A percentile compares a stretch with the other conserved stretches of the same genome.
phyloP scores from a whole-genome alignment of 176 grass and related monocot species.

The Tuctoria greenei region DNA sequence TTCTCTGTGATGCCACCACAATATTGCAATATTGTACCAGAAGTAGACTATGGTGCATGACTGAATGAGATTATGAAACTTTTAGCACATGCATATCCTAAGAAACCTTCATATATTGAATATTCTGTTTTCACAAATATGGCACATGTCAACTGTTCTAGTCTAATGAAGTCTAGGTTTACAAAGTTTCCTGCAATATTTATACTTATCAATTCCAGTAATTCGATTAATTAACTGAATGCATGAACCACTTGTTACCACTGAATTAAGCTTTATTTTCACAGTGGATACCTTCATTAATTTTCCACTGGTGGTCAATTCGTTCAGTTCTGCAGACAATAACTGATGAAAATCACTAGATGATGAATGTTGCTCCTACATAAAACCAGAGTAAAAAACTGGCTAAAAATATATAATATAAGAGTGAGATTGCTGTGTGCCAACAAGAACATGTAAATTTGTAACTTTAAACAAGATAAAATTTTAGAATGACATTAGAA shows the following conservation, averaged over 20 bases:
- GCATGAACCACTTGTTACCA: neutral
- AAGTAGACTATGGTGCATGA: too few relatives aligned
- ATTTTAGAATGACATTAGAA: neutral
- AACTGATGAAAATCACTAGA: slow-evolving; percentile 65
- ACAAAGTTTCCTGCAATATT: neutral
- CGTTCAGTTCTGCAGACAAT: slow-evolving; percentile 65
- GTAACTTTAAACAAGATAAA: slow-evolving; percentile 11
- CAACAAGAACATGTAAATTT: neutral
- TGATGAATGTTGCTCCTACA: too few relatives aligned
- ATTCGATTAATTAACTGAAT: neutral
- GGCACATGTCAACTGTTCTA: slow-evolving; percentile 4
- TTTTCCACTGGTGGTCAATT: slow-evolving; percentile 55
- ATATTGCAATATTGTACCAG: too few relatives aligned
- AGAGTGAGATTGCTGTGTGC: neutral
- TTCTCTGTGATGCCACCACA: too few relatives aligned
- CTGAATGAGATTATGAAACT: too few relatives aligned
- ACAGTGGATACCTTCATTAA: slow-evolving; percentile 60
- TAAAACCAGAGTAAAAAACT: too few relatives aligned
- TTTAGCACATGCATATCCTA: too few relatives aligned
- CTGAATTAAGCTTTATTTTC: slow-evolving; percentile 9
- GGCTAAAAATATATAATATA: slow-evolving; percentile 14
- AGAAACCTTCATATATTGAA: too few relatives aligned
- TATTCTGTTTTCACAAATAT: slow-evolving; percentile 43
- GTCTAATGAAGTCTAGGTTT: slow-evolving; percentile 11
- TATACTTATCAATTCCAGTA: neutral